Conservation (phyloP, 768 basidiomycete genomes). For the Tricholoma furcatifolium region DNA sequence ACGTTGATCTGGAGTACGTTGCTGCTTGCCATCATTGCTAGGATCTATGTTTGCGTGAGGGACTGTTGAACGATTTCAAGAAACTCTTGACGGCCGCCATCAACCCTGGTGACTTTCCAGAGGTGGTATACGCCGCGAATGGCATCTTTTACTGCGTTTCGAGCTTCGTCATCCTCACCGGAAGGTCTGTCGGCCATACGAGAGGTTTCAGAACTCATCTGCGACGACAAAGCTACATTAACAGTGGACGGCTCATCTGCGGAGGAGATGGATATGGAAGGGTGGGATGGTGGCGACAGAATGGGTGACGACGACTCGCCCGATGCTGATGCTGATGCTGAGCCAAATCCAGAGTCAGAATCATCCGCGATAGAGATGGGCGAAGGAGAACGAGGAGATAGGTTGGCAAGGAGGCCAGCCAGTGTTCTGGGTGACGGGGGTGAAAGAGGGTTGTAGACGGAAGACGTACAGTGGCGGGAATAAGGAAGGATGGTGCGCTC, state of each 20-base stretch:
- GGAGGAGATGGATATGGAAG: background rate
- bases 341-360: constrained; percentile 21
- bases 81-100: constrained; percentile 34
- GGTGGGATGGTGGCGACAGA: constrained; percentile 8
- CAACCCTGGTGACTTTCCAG: constrained; percentile 46
- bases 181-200: constrained; percentile 3
- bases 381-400: constrained; percentile 25
- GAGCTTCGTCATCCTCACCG: constrained; percentile 17
- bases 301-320: constrained; percentile 8
- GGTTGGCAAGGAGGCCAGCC: constrained; percentile 37
- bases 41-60: constrained; percentile 17
- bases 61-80: constrained; percentile 34
- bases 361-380: constrained; percentile 23
- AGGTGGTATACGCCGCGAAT: constrained; percentile 57
- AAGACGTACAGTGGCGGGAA: constrained; percentile 22
- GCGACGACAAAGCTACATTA: background rate
- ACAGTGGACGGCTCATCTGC: background rate
- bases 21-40: no score
- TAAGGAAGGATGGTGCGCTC: constrained; percentile 34
- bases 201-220: constrained; percentile 1
- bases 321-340: constrained; percentile 19
- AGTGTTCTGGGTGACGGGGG: constrained; percentile 41
- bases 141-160: constrained; percentile 45
- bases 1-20: no score
- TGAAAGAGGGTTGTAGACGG: constrained; percentile 38